phyloP scores from a whole-genome alignment of 169 alveolate genomes.

The Cryptosporidium bovis region DNA sequence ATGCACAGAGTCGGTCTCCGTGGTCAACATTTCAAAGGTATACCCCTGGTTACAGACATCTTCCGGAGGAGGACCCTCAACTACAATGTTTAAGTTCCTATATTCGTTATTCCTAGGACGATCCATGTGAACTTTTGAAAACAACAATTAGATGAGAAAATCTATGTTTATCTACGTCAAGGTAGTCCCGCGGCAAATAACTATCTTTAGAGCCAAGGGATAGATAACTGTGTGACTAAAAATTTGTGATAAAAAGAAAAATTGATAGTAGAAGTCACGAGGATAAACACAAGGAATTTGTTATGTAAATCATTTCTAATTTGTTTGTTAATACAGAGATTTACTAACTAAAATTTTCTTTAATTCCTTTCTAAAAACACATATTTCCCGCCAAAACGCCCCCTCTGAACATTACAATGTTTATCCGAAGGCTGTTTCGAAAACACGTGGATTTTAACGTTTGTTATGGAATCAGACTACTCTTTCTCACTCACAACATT shows the following conservation, averaged over 20 bases:
- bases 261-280: too few species aligned
- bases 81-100: neutral
- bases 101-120: conserved; percentile 7
- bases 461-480: conserved; percentile 90
- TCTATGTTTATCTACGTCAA: neutral
- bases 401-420: conserved; percentile 27
- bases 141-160: conserved; percentile 5
- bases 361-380: neutral
- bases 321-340: too few species aligned
- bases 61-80: neutral
- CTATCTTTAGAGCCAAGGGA: conserved; percentile 5
- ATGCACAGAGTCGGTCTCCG: conserved; percentile 63
- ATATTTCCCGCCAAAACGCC: conserved; percentile 12
- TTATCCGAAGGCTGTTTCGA: conserved; percentile 8
- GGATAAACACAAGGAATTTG: too few species aligned
- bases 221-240: conserved; percentile 5
- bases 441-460: conserved; percentile 57
- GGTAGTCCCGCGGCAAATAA: conserved; percentile 3
- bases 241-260: too few species aligned
- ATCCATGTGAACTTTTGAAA: conserved; percentile 22
- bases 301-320: too few species aligned
- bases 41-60: conserved; percentile 23
- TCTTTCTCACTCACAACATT: conserved; percentile 94
- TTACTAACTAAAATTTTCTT: too few species aligned
- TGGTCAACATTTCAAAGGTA: conserved; percentile 66